Percentiles rank a stretch among this genome's conserved stretches.
phyloP scores from a whole-genome alignment of 1,284 basidiomycete species.

The Leccinum ponderosum region DNA sequence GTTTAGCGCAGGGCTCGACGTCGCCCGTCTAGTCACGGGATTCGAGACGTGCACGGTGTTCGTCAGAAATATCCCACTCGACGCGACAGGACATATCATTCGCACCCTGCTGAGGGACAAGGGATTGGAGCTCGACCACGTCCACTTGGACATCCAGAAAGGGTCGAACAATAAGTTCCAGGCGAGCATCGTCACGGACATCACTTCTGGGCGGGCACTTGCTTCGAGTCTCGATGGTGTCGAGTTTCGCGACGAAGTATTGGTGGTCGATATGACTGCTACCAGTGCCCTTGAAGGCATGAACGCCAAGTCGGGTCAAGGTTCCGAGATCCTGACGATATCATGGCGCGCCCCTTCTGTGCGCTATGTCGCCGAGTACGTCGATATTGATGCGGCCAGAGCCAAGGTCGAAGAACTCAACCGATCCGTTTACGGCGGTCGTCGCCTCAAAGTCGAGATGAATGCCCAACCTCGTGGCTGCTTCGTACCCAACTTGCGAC shows the following conservation, averaged over 20 bases:
- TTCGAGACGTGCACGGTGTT: constrained; percentile 50
- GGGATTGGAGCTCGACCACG: constrained; percentile 33
- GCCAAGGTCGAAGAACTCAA: constrained; percentile 36
- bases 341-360: constrained; percentile 44
- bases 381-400: constrained; percentile 16
- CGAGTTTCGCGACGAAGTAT: constrained; percentile 41
- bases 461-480: constrained; percentile 36
- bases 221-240: constrained; percentile 42
- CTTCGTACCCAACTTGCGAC: constrained; percentile 20
- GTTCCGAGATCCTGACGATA: constrained; percentile 40
- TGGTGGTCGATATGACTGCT: constrained; percentile 41
- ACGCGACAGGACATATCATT: constrained; percentile 40
- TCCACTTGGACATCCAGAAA: constrained; percentile 36
- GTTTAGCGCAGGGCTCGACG: constrained; percentile 46
- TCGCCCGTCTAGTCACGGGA: constrained; percentile 38
- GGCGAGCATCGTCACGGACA: constrained; percentile 40
- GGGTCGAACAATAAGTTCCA: constrained; percentile 22
- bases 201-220: constrained; percentile 38
- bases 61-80: constrained; percentile 43
- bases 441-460: constrained; percentile 43
- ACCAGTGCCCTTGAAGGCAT: constrained; percentile 41
- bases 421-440: constrained; percentile 35
- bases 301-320: constrained; percentile 32
- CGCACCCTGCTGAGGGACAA: constrained; percentile 40
- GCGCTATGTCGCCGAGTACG: constrained; percentile 41